Evolutionary conservation across 306 rosid genomes (phyloP), one percentile per base, ranked within the genome.

Genomic region (Inga laurina): DNA sequence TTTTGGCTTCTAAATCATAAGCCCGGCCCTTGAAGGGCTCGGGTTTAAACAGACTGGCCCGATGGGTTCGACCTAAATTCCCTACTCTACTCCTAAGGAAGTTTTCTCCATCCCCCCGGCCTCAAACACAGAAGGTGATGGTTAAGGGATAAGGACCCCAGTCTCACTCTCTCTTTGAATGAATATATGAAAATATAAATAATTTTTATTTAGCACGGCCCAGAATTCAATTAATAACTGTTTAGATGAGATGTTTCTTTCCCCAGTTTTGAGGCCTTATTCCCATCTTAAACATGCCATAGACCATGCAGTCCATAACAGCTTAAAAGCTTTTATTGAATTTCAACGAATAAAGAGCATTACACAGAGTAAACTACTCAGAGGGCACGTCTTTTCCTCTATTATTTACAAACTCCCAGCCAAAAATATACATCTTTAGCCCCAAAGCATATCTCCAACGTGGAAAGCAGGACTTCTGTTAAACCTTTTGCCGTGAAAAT

Each of bases 351-450:
- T 59, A 73, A 76, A 41, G 81, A 83, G 79, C 75, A 86, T 84
- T 85, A 82, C 86, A 80, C 86, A 80, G 19, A 48, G 49, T 32
- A 71, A 70, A 49, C 66, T 61, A 82, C 37, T 85, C 66, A 69
- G 74, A 83, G 80, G 89, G 39, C 57, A 82, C 80, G 81, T 88
- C 85, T 87, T 83, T 78, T 68, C 90, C 85, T 78, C 89, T 82
- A 84, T 45, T 89, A 87, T 75, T 80, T 88, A 92, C 94, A 85
- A 77, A 71, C 71, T 74, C 83, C 72, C 73, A 76, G 41, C 71
- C 65, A 57, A 76, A 90, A 82, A 85, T 83, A 78, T 81, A 85
- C 80, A 86, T 43, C 72, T 84, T 84, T 78, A 32, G 81, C 54
- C 75, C 68, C 48, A 79, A 82, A 85, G 70, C 72, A 10, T 45